These are phyloP conservation scores for Erigeron philadelphicus DNA, from an alignment of 140 eudicot species.

Conservation along the genomic window DNA sequence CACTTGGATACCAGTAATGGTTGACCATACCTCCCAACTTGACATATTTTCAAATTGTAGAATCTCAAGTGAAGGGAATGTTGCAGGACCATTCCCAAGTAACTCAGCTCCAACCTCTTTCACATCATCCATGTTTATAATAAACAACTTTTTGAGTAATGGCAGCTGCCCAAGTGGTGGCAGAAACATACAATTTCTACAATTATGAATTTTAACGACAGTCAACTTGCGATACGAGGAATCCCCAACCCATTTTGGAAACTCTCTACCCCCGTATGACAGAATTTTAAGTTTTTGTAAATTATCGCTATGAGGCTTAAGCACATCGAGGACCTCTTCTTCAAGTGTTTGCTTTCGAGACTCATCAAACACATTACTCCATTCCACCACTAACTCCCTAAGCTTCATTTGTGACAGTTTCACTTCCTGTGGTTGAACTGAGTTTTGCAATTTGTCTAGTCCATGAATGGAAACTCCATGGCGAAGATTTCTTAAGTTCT, in stretches of 20 bases:
- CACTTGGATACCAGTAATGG: too few relatives aligned
- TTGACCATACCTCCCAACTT: not conserved
- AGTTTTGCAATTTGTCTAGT: not conserved
- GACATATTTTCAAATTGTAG: not conserved
- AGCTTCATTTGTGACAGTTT: not conserved
- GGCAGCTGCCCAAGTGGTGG: conserved; percentile 12
- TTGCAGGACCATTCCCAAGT: not conserved
- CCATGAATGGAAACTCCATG: conserved; percentile 10
- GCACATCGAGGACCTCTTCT: not conserved
- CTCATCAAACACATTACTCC: not conserved
- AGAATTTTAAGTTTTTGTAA: not conserved
- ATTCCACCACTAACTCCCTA: not conserved
- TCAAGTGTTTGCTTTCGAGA: conserved; percentile 8
- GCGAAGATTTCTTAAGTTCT: not conserved
- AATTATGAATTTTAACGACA: not conserved
- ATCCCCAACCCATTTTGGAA: conserved; percentile 23
- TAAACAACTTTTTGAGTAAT: not conserved
- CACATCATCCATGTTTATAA: not conserved
- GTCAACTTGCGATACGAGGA: not conserved
- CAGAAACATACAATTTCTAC: conserved; percentile 4
- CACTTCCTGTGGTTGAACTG: not conserved
- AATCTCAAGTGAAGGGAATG: not conserved
- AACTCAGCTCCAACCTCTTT: not conserved
- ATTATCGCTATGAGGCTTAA: not conserved
- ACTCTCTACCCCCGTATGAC: not conserved